Evolutionary conservation across 768 basidiomycete genomes (phyloP).

Genomic region (Sporobolomyces roseus): DNA sequence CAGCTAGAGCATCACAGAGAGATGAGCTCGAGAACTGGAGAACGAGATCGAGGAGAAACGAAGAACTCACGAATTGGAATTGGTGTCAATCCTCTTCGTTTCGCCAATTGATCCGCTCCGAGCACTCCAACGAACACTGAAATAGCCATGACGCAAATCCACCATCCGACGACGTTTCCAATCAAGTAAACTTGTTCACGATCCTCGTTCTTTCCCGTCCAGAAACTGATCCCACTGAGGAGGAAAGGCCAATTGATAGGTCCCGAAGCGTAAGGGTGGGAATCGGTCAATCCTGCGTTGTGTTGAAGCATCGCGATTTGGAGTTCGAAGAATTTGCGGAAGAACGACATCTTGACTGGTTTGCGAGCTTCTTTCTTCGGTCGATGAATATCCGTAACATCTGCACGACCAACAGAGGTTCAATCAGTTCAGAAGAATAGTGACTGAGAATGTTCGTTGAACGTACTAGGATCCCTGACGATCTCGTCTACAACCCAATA

Average conservation of each 20-base stretch:
- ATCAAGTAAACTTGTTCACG: constrained; percentile 94
- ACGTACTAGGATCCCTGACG: constrained; percentile 66
- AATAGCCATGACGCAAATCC: constrained; percentile 79
- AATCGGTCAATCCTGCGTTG: constrained; percentile 96
- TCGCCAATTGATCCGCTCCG: constrained; percentile 80
- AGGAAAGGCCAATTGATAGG: constrained; percentile 99
- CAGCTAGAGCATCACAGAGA: constrained; percentile 55
- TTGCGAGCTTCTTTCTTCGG: constrained; percentile 32
- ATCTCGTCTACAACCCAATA: constrained; percentile 88
- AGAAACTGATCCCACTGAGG: constrained; percentile 93
- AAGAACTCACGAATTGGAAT: constrained; percentile 73
- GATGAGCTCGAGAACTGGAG: too few species aligned
- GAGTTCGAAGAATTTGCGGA: constrained; percentile 88
- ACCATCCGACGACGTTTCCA: constrained; percentile 92
- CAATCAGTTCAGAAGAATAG: constrained; percentile 52
- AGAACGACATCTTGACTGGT: constrained; percentile 80
- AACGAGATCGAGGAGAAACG: background rate
- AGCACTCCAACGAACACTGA: constrained; percentile 86
- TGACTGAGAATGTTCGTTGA: background rate
- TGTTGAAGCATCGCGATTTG: constrained; percentile 96
- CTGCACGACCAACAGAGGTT: constrained; percentile 38
- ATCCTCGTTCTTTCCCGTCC: constrained; percentile 73
- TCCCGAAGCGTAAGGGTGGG: constrained; percentile 91
- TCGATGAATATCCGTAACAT: constrained; percentile 23
- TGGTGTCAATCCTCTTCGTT: constrained; percentile 76